Evolutionary conservation across 2,329 filamentous ascomycete genomes (phyloP).

Genomic region (Fusarium dimerum): DNA sequence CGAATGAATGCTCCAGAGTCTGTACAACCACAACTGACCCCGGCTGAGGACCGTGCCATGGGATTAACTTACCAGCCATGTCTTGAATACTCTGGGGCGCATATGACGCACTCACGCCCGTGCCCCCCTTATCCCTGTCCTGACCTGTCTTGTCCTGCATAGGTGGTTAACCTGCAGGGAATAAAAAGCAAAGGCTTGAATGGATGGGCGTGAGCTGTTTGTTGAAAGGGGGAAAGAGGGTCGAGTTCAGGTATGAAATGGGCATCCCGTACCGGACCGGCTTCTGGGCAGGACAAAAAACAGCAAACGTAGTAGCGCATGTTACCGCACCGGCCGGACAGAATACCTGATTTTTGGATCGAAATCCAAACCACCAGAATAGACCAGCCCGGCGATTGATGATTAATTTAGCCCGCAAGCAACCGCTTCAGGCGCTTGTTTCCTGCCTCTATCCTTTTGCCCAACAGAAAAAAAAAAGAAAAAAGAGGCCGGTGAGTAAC

Average conservation of each 20-base stretch:
- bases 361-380: too few species aligned
- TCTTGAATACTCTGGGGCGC: conserved; percentile 21
- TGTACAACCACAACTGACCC: conserved; percentile 19
- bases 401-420: too few species aligned
- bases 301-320: too few species aligned
- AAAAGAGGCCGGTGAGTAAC: too few species aligned
- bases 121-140: conserved; percentile 12
- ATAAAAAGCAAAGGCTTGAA: conserved; percentile 16
- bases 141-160: conserved; percentile 16
- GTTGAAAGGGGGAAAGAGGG: conserved; percentile 21
- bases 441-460: too few species aligned
- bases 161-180: conserved; percentile 7
- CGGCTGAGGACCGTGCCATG: conserved; percentile 21
- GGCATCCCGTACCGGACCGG: too few species aligned
- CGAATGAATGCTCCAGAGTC: conserved; percentile 21
- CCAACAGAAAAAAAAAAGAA: too few species aligned
- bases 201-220: conserved; percentile 10
- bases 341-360: too few species aligned
- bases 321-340: too few species aligned
- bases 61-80: conserved; percentile 19
- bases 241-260: neutral
- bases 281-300: too few species aligned
- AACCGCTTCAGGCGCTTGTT: too few species aligned
- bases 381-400: too few species aligned
- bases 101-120: conserved; percentile 32